Evolutionary conservation across 768 basidiomycete species (phyloP), one percentile per base, ranked within the genome.

Genomic region (Auricularia heimuer): DNA sequence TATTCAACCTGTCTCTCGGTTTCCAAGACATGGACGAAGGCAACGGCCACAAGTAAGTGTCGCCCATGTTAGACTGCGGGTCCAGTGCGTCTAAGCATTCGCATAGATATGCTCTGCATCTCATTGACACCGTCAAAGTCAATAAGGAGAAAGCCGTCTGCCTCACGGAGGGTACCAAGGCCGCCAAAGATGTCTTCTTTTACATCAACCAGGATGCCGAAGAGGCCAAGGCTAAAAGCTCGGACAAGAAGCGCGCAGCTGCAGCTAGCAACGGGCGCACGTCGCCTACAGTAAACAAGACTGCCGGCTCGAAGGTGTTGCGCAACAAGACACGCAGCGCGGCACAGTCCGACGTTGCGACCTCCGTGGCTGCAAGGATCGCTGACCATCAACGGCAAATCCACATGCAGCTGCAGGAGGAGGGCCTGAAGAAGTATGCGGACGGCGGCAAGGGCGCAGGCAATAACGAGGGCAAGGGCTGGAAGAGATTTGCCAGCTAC

Each of bases 401-500:
- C 34, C 96, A 95, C 69, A 78, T 79, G 39, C 81, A 81, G 67
- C 76, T 94, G 54, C 94, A 97, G 70, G 74, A 80, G 1, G 88
- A 89, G 54, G 97, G 96, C 16, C 71, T 98, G 47, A 83, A 88
- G 66, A 88, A 85, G 71, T 97, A 86, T 73, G 89, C 91, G 0
- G 91, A 92, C 70, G 89, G 88, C 64, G 91, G 88, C 6, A 87
- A 83, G 39, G 90, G 85, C 0, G 78, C 79, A 24, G 83, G 83
- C 51, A 89, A 88, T 14, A 93, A 92, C 69, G 88, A 94, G 71
- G 92, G 92, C 44, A 98, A 98, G 74, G 84, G 86, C 14, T 95
- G 94, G 89, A 96, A 95, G 74, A 85, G 87, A 67, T 98, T 96
- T 79, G 93, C 93, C 77, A 96, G 94, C 70, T 99, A 98, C 77